These are phyloP conservation scores for Aspergillus quadrilineatus DNA, from an alignment of 2,329 filamentous ascomycete genomes.

Conservation along the genomic window DNA sequence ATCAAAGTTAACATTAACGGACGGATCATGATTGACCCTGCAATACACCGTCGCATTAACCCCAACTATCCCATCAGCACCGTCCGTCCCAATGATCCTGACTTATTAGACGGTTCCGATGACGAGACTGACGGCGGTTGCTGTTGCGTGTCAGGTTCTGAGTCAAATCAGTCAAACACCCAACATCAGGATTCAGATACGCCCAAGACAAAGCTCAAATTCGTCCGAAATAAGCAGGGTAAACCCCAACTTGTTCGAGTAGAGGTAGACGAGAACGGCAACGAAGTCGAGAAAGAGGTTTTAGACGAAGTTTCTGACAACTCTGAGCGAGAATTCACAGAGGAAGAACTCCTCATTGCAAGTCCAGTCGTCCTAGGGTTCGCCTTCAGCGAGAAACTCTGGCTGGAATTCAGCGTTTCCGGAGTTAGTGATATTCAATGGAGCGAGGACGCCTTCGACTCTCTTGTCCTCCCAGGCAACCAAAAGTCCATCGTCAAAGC, in stretches of 20 bases:
- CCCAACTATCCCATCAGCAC: constrained; percentile 79
- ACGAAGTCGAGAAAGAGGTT: constrained; percentile 56
- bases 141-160: constrained; percentile 38
- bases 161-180: constrained; percentile 40
- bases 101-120: constrained; percentile 53
- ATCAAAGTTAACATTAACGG: constrained; percentile 83
- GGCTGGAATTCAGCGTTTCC: constrained; percentile 83
- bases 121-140: constrained; percentile 44
- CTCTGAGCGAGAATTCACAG: constrained; percentile 61
- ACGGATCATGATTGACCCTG: constrained; percentile 83
- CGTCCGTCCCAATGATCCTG: constrained; percentile 70
- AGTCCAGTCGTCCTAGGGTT: constrained; percentile 85
- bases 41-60: constrained; percentile 77
- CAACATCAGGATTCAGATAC: constrained; percentile 34
- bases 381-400: constrained; percentile 82
- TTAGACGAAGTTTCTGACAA: constrained; percentile 50
- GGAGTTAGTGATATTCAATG: constrained; percentile 77
- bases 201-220: constrained; percentile 50
- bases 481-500: constrained; percentile 73
- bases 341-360: constrained; percentile 80
- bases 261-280: constrained; percentile 55
- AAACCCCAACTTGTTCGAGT: constrained; percentile 54
- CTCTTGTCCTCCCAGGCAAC: constrained; percentile 67
- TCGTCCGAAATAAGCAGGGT: constrained; percentile 55
- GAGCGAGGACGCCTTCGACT: constrained; percentile 80